Percentiles rank a stretch among this genome's conserved stretches.
These are phyloP conservation scores for Deinandra increscens DNA, from an alignment of 129 eudicot genomes.

Conservation along the genomic window DNA sequence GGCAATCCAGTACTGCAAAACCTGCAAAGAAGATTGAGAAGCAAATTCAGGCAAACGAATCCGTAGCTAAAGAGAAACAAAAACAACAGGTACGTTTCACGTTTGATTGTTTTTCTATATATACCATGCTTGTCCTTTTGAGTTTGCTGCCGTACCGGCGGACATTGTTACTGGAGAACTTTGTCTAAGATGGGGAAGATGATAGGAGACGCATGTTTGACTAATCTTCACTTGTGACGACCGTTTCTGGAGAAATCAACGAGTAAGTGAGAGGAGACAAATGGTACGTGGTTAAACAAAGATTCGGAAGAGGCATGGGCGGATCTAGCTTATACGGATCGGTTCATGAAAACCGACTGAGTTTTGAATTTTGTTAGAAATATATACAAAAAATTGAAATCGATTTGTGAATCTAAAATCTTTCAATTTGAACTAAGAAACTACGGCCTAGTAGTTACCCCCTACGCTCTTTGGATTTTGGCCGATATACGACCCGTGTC, in stretches of 20 bases:
- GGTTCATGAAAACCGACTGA: too few species aligned
- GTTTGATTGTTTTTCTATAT: too few species aligned
- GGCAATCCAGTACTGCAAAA: conserved; percentile 89
- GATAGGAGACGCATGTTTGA: conserved; percentile 27
- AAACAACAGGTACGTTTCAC: not conserved
- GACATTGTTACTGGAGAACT: conserved; percentile 41
- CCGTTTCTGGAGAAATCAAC: conserved; percentile 29
- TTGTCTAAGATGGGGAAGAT: not conserved
- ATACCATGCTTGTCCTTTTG: conserved; percentile 94
- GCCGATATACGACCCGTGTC: too few species aligned
- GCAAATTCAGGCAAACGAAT: not conserved
- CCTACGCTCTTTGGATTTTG: too few species aligned
- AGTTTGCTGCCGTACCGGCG: conserved; percentile 48
- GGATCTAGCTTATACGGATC: too few species aligned
- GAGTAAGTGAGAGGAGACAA: conserved; percentile 24
- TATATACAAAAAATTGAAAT: too few species aligned
- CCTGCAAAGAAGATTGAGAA: conserved; percentile 51
- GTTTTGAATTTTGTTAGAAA: not conserved
- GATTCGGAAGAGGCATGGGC: conserved; percentile 11
- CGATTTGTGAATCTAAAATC: too few species aligned
- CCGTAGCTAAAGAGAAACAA: not conserved
- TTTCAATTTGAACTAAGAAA: too few species aligned
- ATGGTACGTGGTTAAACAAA: conserved; percentile 15
- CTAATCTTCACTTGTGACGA: conserved; percentile 22
- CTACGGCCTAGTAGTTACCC: too few species aligned